phyloP scores from a whole-genome alignment of 805 yeast genomes.

The Pichia sporocuriosa region DNA sequence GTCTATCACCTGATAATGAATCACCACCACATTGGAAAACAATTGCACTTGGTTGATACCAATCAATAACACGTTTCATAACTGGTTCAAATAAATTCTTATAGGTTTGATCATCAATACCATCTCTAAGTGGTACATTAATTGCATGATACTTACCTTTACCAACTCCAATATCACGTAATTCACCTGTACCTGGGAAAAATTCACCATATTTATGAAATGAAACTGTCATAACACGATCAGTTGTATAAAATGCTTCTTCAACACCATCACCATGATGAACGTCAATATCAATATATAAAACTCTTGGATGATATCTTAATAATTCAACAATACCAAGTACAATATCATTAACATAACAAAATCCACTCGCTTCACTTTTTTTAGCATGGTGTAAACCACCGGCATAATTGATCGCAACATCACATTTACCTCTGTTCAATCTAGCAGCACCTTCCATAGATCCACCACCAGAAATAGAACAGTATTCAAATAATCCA shows the following conservation, averaged over 20 bases:
- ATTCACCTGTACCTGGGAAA: slow-evolving; percentile 89
- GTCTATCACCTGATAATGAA: slow-evolving; percentile 88
- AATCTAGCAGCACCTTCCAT: slow-evolving; percentile 85
- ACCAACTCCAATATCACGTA: slow-evolving; percentile 78
- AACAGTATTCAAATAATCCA: slow-evolving; percentile 68
- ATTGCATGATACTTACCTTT: slow-evolving; percentile 77
- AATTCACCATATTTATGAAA: slow-evolving; percentile 91
- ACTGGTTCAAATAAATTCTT: slow-evolving; percentile 87
- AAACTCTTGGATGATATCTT: slow-evolving; percentile 76
- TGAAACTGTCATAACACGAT: slow-evolving; percentile 83
- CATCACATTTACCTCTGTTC: slow-evolving; percentile 76
- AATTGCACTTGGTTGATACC: slow-evolving; percentile 93
- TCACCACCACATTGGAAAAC: slow-evolving; percentile 99
- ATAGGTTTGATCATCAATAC: slow-evolving; percentile 86
- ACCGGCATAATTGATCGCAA: slow-evolving; percentile 91
- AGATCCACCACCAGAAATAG: slow-evolving; percentile 83
- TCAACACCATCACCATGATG: slow-evolving; percentile 97
- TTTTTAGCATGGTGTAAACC: slow-evolving; percentile 92
- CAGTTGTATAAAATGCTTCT: slow-evolving; percentile 88
- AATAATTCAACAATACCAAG: slow-evolving; percentile 73
- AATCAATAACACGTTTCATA: slow-evolving; percentile 64
- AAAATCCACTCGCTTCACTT: slow-evolving; percentile 84
- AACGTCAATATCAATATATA: slow-evolving; percentile 83
- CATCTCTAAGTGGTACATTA: slow-evolving; percentile 84
- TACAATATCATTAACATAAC: slow-evolving; percentile 87